These are phyloP conservation scores for Solanum medicagineum DNA, from an alignment of 257 asterid genomes.

Conservation along the genomic window DNA sequence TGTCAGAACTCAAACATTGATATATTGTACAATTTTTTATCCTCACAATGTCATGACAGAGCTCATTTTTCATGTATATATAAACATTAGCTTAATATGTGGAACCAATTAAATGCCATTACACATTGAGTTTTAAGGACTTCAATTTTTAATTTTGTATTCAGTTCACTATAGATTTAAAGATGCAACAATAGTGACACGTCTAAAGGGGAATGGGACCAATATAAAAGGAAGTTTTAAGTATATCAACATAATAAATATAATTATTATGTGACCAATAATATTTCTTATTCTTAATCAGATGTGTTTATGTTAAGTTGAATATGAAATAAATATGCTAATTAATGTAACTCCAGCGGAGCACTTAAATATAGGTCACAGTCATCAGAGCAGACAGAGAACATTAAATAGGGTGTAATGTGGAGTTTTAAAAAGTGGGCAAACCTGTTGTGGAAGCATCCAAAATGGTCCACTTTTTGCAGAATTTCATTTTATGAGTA, in stretches of 20 bases:
- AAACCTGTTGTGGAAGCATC: slow-evolving; percentile 5
- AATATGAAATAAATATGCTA: too few relatives aligned
- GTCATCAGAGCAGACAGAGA: not conserved
- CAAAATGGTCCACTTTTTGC: slow-evolving; percentile 14
- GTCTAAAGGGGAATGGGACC: not conserved
- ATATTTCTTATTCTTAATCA: too few relatives aligned
- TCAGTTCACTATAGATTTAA: not conserved
- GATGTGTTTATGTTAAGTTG: too few relatives aligned
- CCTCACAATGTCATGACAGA: not conserved
- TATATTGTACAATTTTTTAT: not conserved
- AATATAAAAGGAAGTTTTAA: not conserved
- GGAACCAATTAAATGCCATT: not conserved
- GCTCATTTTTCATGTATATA: not conserved
- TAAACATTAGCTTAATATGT: not conserved
- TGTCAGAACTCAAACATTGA: not conserved
- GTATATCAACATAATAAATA: not conserved
- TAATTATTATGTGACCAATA: too few relatives aligned
- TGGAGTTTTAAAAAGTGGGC: not conserved
- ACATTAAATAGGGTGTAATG: not conserved
- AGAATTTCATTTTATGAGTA: not conserved
- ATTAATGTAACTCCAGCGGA: not conserved
- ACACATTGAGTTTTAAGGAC: not conserved
- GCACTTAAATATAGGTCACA: not conserved
- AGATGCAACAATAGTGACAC: not conserved
- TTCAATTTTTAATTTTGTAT: not conserved